phyloP scores from a whole-genome alignment of 306 rosid genomes.

The Erythrophleum fordii region DNA sequence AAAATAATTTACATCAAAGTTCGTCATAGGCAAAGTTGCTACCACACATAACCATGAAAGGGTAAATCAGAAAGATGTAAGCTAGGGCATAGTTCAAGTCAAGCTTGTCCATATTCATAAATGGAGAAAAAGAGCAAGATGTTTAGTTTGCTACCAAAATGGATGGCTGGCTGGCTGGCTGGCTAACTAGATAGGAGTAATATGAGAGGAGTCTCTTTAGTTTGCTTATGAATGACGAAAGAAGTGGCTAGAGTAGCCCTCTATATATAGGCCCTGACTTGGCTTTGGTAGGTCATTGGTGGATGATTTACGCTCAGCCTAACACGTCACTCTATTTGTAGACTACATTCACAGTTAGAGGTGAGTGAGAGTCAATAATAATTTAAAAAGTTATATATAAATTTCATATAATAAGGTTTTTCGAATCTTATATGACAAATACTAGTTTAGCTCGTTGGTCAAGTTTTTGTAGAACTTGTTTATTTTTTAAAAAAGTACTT shows the following conservation, averaged over 20 bases:
- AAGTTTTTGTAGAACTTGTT: no score
- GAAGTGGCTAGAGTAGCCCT: conserved; percentile 21
- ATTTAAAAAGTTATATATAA: no score
- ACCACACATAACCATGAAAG: conserved; percentile 44
- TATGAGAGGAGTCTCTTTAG: conserved; percentile 14
- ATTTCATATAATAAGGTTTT: no score
- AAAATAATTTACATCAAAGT: no score
- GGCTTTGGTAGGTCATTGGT: conserved; percentile 38
- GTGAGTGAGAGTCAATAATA: not conserved
- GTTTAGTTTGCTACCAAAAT: not conserved
- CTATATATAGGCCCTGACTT: conserved; percentile 32
- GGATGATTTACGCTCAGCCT: not conserved
- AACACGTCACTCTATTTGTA: not conserved
- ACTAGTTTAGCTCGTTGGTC: not conserved
- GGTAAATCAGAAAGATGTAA: conserved; percentile 29
- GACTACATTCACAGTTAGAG: not conserved
- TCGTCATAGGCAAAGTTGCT: no score
- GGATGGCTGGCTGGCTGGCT: not conserved
- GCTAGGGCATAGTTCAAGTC: conserved; percentile 41
- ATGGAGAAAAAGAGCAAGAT: not conserved
- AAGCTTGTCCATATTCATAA: conserved; percentile 44
- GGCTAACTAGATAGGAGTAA: not conserved
- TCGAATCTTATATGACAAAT: not conserved
- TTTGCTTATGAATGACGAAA: conserved; percentile 28
- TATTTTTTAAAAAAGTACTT: no score